A percentile compares a stretch with the other conserved stretches of the same genome.
Evolutionary conservation across 106 monocot species (phyloP).

Genomic region (Dioscorea alata): DNA sequence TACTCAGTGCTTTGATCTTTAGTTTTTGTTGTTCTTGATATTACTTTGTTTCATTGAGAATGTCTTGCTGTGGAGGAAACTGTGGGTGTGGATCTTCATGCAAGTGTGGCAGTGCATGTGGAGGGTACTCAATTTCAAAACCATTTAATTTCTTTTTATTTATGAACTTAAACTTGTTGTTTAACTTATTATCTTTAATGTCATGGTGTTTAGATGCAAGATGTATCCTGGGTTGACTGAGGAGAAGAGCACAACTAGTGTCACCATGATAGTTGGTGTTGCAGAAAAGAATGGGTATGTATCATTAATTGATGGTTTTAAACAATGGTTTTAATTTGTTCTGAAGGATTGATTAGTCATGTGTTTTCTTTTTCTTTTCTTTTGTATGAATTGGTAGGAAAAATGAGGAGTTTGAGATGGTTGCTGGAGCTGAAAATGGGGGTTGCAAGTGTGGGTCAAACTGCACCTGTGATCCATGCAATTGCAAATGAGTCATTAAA

Average conservation of each 20-base stretch:
- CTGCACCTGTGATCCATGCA: slow-evolving; percentile 27
- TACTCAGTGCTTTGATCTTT: no score
- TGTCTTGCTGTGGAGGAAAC: slow-evolving; percentile 67
- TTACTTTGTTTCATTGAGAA: slow-evolving; percentile 1
- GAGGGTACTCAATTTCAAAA: slow-evolving; percentile 28
- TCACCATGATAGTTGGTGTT: slow-evolving; percentile 42
- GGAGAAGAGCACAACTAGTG: slow-evolving; percentile 20
- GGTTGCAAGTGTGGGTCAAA: slow-evolving; percentile 25
- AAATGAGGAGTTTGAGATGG: neutral
- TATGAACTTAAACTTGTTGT: neutral
- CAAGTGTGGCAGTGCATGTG: slow-evolving; percentile 47
- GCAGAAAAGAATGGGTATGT: slow-evolving; percentile 40
- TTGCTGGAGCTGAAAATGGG: slow-evolving; percentile 14
- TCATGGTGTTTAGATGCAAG: slow-evolving; percentile 39
- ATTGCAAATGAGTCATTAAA: slow-evolving; percentile 19
- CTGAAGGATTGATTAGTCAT: neutral
- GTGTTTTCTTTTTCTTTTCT: neutral
- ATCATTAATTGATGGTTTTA: neutral
- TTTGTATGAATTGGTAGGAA: neutral
- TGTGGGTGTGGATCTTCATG: slow-evolving; percentile 54
- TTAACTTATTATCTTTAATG: no score
- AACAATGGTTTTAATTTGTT: neutral
- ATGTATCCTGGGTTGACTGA: slow-evolving; percentile 46
- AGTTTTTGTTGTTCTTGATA: neutral
- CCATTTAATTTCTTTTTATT: neutral